These are phyloP conservation scores for Arachis monticola DNA, from an alignment of 331 rosid genomes.

Conservation along the genomic window DNA sequence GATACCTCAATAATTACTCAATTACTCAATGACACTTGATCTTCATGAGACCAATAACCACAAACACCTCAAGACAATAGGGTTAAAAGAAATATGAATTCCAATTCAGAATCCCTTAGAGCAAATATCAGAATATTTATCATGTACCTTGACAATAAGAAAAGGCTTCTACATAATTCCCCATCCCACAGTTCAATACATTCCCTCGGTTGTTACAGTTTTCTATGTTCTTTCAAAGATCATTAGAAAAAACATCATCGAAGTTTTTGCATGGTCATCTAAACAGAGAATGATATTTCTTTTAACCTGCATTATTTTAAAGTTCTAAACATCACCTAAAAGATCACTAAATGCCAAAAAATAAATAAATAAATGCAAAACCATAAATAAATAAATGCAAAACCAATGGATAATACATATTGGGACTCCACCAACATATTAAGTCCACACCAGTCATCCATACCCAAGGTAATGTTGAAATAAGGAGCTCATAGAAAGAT, in stretches of 20 bases:
- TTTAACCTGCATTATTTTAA: not conserved
- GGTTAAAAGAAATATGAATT: not conserved
- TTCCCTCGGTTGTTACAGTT: too few relatives aligned
- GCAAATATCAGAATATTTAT: not conserved
- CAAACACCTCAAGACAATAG: not conserved
- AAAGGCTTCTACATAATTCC: too few relatives aligned
- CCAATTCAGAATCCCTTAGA: not conserved
- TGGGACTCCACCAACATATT: constrained; percentile 13
- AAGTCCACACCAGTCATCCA: constrained; percentile 5
- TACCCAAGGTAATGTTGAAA: constrained; percentile 4
- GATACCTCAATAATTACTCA: not conserved
- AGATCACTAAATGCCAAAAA: not conserved
- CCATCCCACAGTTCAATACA: too few relatives aligned
- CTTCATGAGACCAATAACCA: not conserved
- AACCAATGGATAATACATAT: not conserved
- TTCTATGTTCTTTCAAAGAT: too few relatives aligned
- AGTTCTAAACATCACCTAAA: constrained; percentile 11
- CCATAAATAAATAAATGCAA: not conserved
- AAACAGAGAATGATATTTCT: too few relatives aligned
- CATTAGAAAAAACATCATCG: too few relatives aligned
- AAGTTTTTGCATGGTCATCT: too few relatives aligned
- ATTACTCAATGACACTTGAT: not conserved
- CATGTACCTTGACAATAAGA: not conserved
- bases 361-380: not conserved
- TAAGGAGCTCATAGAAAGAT: not conserved